Percentiles rank a stretch among this genome's conserved stretches.
Conservation (phyloP, 345 rosid species). For the Syzygium aromaticum region DNA sequence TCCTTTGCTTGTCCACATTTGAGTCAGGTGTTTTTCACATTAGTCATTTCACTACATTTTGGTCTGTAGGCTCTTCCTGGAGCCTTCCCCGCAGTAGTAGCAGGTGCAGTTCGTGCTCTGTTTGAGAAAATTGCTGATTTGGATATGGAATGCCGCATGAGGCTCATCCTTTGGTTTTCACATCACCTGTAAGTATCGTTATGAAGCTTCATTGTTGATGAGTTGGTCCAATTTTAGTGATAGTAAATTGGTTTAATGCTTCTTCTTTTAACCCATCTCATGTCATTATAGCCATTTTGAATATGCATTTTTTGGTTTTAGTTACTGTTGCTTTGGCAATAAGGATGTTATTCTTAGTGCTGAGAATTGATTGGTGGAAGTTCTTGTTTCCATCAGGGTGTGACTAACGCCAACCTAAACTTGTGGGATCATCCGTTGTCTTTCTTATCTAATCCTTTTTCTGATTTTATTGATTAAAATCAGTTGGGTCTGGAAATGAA, state of each 20-base stretch:
- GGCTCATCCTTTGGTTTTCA: constrained; percentile 97
- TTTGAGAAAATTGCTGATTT: constrained; percentile 89
- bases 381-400: not conserved
- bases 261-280: not conserved
- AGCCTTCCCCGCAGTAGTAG: constrained; percentile 99
- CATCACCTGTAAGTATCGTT: constrained; percentile 79
- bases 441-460: not conserved
- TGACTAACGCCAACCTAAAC: not conserved
- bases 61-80: constrained; percentile 93
- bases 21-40: not conserved
- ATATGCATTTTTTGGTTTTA: not conserved
- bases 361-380: not conserved
- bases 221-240: not conserved
- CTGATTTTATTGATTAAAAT: not conserved
- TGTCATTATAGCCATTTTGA: not conserved
- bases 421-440: not conserved
- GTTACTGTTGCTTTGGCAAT: not conserved
- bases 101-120: constrained; percentile 95
- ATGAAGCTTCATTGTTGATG: not conserved
- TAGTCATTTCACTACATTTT: constrained; percentile 12
- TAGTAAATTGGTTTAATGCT: not conserved
- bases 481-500: not conserved
- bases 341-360: not conserved
- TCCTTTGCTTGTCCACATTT: not conserved
- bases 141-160: constrained; percentile 91